Evolutionary conservation across 306 rosid genomes (phyloP), one percentile per base, ranked within the genome.

Genomic region (peach (Prunus persica)): DNA sequence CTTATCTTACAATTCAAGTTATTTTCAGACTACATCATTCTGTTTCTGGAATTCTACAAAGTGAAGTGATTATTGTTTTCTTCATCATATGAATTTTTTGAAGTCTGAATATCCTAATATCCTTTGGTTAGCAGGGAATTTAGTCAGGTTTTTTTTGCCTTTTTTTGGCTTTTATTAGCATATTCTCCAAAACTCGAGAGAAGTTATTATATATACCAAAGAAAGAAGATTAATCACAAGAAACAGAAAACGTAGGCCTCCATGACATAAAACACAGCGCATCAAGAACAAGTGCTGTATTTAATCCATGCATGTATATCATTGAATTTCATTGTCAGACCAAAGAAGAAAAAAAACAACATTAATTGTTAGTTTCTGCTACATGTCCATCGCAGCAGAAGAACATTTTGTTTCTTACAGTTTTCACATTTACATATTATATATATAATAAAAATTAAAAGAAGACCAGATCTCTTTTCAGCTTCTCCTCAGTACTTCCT

Each of bases 401-500:
- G 41, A 34, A 47, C 51, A 47, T 11, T 47, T 47, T 13, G 52
- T 47, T 47, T 47, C 52, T 47, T 12, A 0, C 15, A 47, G 4
- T 13, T 12, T 47, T 47, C 15, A 47, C 15, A 3, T 47, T 47
- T 47, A 47, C 15, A 47, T 47, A 34, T 1, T 34, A 34, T 11
- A 47, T 47, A 12, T 12, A 12, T 2, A 47, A 30, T 0, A 28
- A 2, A 2, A 47, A 8, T 0, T 7, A 38, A 1, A 38, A 1
- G 43, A 38, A 8, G 43, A 38, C 43, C 43, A 38, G 8, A 38
- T 38, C 2, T 38, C 43, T 38, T 38, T 38, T 2, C 2, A 38
- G 43, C 32, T 12, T 25, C 38, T 60, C 9, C 43, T 38, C 43
- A 88, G 60, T 79, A 88, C 84, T 84, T 93, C 87, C 74, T 89